These are phyloP conservation scores for Hypholoma sublateritium DNA, from an alignment of 768 basidiomycete genomes.

Conservation along the genomic window DNA sequence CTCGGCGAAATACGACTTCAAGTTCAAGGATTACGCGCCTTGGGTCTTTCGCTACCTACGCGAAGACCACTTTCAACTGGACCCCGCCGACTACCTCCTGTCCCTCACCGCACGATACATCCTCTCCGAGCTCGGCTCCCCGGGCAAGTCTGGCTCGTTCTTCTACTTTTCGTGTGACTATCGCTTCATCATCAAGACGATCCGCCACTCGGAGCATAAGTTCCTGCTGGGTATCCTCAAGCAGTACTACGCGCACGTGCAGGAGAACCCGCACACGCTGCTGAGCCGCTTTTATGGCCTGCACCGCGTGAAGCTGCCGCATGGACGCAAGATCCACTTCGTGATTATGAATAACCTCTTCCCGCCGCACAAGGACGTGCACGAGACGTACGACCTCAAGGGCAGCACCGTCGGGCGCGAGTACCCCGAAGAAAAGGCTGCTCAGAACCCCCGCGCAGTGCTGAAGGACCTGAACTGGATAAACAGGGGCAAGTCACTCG, in stretches of 20 bases:
- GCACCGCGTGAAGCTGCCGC: slow-evolving; percentile 94
- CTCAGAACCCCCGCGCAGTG: slow-evolving; percentile 81
- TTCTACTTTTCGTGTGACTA: slow-evolving; percentile 99
- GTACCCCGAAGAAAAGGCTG: slow-evolving; percentile 82
- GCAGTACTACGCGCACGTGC: slow-evolving; percentile 83
- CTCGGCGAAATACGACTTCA: slow-evolving; percentile 98
- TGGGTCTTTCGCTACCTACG: slow-evolving; percentile 97
- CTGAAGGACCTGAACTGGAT: slow-evolving; percentile 99
- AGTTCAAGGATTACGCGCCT: slow-evolving; percentile 99
- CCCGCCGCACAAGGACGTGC: slow-evolving; percentile 94
- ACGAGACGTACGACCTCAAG: slow-evolving; percentile 97
- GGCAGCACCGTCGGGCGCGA: slow-evolving; percentile 88
- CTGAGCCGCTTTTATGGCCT: slow-evolving; percentile 95
- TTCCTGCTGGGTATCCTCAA: slow-evolving; percentile 85
- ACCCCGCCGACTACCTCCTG: slow-evolving; percentile 96
- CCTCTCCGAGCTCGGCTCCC: slow-evolving; percentile 94
- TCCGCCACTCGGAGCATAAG: slow-evolving; percentile 91
- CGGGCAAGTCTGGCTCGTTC: slow-evolving; percentile 97
- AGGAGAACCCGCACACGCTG: slow-evolving; percentile 89
- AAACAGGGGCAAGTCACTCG: slow-evolving; percentile 68
- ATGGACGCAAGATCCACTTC: slow-evolving; percentile 95
- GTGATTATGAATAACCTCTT: slow-evolving; percentile 99
- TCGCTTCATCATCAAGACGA: slow-evolving; percentile 99
- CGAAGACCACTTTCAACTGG: slow-evolving; percentile 92
- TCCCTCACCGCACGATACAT: slow-evolving; percentile 98